Evolutionary conservation across 176 grass and related monocot genomes (phyloP).

Genomic region (Carex pumila): DNA sequence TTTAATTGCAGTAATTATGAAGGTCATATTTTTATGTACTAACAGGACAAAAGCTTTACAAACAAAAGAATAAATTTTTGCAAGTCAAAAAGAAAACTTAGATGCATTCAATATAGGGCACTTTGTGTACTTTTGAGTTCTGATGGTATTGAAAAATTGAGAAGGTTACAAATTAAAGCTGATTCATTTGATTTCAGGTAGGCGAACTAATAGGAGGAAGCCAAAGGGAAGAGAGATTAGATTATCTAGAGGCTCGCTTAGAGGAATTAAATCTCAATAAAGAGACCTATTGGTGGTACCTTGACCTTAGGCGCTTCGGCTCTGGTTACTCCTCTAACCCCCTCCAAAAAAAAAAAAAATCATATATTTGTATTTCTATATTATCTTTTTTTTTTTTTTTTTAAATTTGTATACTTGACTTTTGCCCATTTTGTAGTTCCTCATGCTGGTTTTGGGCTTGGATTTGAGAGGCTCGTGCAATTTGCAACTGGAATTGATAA

Average conservation of each 20-base stretch:
- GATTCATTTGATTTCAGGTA: constrained; percentile 42
- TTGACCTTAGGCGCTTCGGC: constrained; percentile 81
- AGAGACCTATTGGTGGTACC: constrained; percentile 98
- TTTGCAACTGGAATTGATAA: constrained; percentile 95
- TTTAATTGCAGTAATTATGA: constrained; percentile 3
- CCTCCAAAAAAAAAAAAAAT: neutral
- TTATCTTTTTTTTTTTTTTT: neutral
- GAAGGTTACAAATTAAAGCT: neutral
- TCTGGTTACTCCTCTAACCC: constrained; percentile 49
- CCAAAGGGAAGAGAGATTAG: constrained; percentile 95
- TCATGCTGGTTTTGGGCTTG: constrained; percentile 94
- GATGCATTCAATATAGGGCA: neutral
- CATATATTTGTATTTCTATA: neutral
- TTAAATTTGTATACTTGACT: neutral
- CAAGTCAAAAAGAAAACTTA: neutral
- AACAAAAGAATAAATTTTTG: neutral
- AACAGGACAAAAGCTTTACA: neutral
- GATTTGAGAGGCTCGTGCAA: constrained; percentile 95
- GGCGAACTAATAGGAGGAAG: constrained; percentile 98
- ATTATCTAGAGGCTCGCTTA: constrained; percentile 75
- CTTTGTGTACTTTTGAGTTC: neutral
- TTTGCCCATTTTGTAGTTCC: constrained; percentile 46
- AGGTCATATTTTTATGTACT: neutral
- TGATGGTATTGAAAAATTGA: neutral
- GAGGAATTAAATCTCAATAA: constrained; percentile 86